Conservation (phyloP, 225 moss, liverwort and hornwort species). For the Marchantia paleacea region DNA sequence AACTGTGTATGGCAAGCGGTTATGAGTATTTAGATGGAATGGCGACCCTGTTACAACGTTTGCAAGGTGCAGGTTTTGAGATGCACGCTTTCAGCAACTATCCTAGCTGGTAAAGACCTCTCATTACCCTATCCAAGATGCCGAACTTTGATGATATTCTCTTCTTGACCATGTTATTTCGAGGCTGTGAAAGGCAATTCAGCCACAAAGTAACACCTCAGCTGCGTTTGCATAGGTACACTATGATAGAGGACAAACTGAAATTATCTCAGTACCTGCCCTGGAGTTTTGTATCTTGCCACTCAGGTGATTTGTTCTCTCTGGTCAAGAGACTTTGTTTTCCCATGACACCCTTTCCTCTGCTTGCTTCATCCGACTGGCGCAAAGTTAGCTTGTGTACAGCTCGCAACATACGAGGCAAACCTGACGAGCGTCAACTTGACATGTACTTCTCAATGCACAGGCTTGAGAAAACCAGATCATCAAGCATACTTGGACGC, state of each 20-base stretch:
- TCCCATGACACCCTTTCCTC: background rate
- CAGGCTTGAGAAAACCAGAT: constrained; percentile 90
- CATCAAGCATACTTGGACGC: constrained; percentile 66
- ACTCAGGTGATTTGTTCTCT: constrained; percentile 51
- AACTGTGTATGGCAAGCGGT: constrained; percentile 77
- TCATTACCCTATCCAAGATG: constrained; percentile 15
- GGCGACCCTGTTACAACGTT: constrained; percentile 65
- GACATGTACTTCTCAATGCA: background rate
- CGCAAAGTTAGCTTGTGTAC: background rate
- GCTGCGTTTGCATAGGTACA: constrained; percentile 48
- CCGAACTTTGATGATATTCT: background rate
- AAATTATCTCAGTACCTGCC: constrained; percentile 77
- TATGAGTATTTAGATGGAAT: constrained; percentile 91
- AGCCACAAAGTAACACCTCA: background rate
- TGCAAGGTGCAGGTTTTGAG: constrained; percentile 58
- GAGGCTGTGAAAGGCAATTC: background rate
- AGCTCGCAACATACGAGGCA: background rate
- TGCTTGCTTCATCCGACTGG: background rate
- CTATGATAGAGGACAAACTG: constrained; percentile 89
- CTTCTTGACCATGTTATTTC: background rate
- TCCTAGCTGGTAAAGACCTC: constrained; percentile 59
- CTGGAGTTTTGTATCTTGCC: constrained; percentile 96
- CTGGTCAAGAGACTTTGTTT: background rate
- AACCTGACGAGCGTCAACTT: background rate
- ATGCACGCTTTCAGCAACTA: constrained; percentile 97